Base-by-base conservation (phyloP, 345 rosid genomes). In the Eucalyptus leucophloia region DNA sequence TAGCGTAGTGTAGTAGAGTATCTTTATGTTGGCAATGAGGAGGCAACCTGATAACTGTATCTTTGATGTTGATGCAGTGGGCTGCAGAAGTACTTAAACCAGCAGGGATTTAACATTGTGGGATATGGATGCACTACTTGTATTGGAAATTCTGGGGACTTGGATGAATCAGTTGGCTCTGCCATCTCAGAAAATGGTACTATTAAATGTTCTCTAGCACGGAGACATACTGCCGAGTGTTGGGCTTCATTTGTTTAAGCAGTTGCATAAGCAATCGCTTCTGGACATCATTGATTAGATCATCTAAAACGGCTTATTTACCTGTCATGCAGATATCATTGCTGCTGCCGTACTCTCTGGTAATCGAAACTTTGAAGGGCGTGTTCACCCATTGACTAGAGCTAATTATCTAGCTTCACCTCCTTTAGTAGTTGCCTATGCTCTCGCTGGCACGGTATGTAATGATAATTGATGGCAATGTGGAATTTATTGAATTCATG, bases 341-440 rank as follows among this genome's bases (percentile, higher is more conserved):
- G 99, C 99, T 11, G 92, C 99, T 13, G 99, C 99, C 87, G 99
- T 98, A 89, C 96, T 98, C 26, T 98, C 99, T 88, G 99, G 99
- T 60, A 98, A 98, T 94, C 92, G 99, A 82, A 98, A 98, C 90
- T 98, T 98, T 92, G 99, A 98, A 92, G 99, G 99, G 8, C 97
- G 99, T 90, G 99, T 98, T 91, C 99, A 98, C 91, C 91, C 99
- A 30, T 92, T 98, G 94, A 98, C 99, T 56, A 95, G 99, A 93
- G 99, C 99, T 40, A 98, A 98, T 94, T 98, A 96, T 91, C 99
- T 98, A 89, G 99, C 99, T 91, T 98, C 99, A 30, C 99, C 99
- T 82, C 99, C 99, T 77, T 90, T 98, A 88, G 99, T 98, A 87
- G 99, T 98, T 88, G 99, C 99, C 86, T 98, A 98, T 95, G 99